Base-by-base conservation (phyloP, 768 basidiomycete species). In the Phallus indusiatus region DNA sequence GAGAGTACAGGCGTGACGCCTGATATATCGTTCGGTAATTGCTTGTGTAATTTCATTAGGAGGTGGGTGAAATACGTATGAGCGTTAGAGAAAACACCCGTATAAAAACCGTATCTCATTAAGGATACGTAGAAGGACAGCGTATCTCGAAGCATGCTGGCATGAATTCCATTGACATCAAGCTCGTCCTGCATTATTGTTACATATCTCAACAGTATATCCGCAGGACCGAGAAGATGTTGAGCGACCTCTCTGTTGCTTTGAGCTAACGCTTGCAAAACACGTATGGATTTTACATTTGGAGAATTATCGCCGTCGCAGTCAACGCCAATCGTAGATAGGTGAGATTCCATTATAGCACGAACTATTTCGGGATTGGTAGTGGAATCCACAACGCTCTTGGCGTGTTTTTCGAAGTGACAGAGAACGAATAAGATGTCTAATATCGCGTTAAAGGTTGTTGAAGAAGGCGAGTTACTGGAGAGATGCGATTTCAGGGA, bases 21-120 rank as follows among this genome's bases (percentile, higher is more conserved):
- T 75, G 76, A 8, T 64, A 65, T n/a, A n/a, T 59, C 74, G 76
- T 8, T 68, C 64, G 1, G 70, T 64, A 5, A 78, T 7, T 16
- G 17, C 42, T 35, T 76, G 18, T 73, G 61, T 9, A 81, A 66
- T 59, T 80, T 83, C 52, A 68, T 68, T 8, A 76, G 75, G 0
- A 93, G 73, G 1, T 73, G 69, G 12, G 74, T 65, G 52, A 90
- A 76, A n/a, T 81, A 76, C 37, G 79, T 77, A 24, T 74, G 66
- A 0, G 86, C 85, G 3, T 81, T 82, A 8, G 83, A 79, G 12
- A 87, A 83, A 37, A 86, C 76, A 57, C 84, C 80, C 0, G 89
- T 71, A 63, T 85, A 86, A 1, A 95, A 68, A 0, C 94, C 94
- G 63, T 95, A 98, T 1, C 78, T 74, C 0, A 83, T 90, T 9